Percentiles rank a stretch among this genome's conserved stretches.
Evolutionary conservation across 352 stramenopile species (phyloP).

Genomic region (Saprolegnia parasitica): DNA sequence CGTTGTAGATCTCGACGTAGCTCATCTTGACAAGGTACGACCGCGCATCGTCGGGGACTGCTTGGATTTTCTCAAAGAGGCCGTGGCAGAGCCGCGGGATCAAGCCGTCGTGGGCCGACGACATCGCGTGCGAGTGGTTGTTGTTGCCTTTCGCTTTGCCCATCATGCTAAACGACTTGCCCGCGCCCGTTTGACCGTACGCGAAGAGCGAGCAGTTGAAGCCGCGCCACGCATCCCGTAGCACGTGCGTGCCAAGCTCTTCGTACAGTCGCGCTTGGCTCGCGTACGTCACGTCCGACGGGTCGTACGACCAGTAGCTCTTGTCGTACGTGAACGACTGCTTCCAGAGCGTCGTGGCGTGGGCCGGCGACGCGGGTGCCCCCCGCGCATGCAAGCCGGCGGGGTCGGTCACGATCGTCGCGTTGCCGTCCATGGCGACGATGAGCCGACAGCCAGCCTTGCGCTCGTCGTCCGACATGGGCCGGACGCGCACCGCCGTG

Average conservation of each 20-base stretch:
- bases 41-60: conserved; percentile 20
- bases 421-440: conserved; percentile 55
- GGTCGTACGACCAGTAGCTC: conserved; percentile 69
- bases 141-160: conserved; percentile 24
- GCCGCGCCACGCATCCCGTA: conserved; percentile 51
- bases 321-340: conserved; percentile 71
- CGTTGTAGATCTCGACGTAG: conserved; percentile 80
- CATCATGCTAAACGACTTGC: conserved; percentile 49
- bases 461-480: conserved; percentile 58
- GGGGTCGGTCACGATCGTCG: conserved; percentile 42
- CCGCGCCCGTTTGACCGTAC: conserved; percentile 63
- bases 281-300: conserved; percentile 34
- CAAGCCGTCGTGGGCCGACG: conserved; percentile 36
- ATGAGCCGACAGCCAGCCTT: conserved; percentile 53
- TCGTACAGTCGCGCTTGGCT: conserved; percentile 57
- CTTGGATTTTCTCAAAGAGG: conserved; percentile 50
- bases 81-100: conserved; percentile 60
- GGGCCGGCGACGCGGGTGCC: not conserved
- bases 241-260: conserved; percentile 45
- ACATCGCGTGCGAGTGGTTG: not conserved
- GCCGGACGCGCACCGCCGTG: conserved; percentile 64
- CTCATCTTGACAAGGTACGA: conserved; percentile 50
- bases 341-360: conserved; percentile 42
- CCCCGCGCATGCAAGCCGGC: not conserved
- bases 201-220: conserved; percentile 76